Evolutionary conservation across 2,329 filamentous ascomycete species (phyloP).

Genomic region (Pyrenochaeta sp.): DNA sequence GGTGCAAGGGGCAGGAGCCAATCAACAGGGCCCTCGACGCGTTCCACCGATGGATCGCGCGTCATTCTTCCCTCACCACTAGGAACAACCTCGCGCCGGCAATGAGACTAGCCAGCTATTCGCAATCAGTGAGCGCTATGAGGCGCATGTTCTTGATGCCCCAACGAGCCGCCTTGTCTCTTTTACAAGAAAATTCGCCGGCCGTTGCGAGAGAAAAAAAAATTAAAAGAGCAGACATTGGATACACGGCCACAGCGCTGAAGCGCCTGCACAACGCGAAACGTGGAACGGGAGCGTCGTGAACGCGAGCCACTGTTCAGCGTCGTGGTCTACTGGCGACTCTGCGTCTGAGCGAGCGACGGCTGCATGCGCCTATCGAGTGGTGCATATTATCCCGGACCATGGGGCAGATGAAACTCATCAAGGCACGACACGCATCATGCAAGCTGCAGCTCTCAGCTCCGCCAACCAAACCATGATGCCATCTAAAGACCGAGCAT

Average conservation of each 20-base stretch:
- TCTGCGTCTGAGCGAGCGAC: slow-evolving; percentile 8
- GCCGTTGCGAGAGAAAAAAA: slow-evolving; percentile 9
- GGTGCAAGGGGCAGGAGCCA: slow-evolving; percentile 31
- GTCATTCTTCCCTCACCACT: slow-evolving; percentile 22
- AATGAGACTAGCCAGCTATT: slow-evolving; percentile 33
- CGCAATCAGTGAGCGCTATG: slow-evolving; percentile 18
- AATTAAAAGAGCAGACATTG: background rate
- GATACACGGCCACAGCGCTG: background rate
- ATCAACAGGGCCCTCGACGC: slow-evolving; percentile 26
- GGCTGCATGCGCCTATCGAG: slow-evolving; percentile 18
- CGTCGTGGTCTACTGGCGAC: slow-evolving; percentile 16
- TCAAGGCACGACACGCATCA: slow-evolving; percentile 24
- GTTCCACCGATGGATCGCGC: slow-evolving; percentile 28
- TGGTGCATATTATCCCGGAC: slow-evolving; percentile 16
- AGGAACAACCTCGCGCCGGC: slow-evolving; percentile 30
- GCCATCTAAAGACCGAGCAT: background rate
- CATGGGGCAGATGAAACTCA: slow-evolving; percentile 29
- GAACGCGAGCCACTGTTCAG: slow-evolving; percentile 12
- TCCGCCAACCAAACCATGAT: slow-evolving; percentile 27
- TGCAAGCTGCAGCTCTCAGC: slow-evolving; percentile 18
- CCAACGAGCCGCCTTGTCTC: slow-evolving; percentile 13
- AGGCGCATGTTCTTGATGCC: slow-evolving; percentile 25
- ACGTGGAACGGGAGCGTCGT: slow-evolving; percentile 21
- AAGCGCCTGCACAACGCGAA: slow-evolving; percentile 20
- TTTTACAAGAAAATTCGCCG: slow-evolving; percentile 11